Evolutionary conservation across 768 basidiomycete genomes (phyloP).

Genomic region (Calvatia gigantea): DNA sequence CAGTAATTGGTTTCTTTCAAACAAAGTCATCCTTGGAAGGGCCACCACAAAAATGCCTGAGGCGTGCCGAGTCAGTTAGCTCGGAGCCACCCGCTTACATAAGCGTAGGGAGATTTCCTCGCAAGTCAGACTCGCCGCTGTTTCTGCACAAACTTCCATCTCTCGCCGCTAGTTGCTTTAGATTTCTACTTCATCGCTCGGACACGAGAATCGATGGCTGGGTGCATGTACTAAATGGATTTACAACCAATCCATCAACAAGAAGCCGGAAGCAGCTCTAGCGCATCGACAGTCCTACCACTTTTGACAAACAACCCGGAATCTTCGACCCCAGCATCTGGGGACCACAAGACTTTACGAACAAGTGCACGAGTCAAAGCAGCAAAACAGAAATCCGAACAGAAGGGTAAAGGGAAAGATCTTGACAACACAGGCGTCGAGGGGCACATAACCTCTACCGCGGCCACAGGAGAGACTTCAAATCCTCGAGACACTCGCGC

Average conservation of each 20-base stretch:
- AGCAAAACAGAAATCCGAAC: conserved; percentile 67
- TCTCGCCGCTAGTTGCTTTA: conserved; percentile 25
- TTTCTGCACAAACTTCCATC: conserved; percentile 26
- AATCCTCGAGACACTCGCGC: conserved; percentile 41
- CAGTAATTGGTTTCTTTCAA: not conserved
- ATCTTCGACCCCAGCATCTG: conserved; percentile 33
- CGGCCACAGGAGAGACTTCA: conserved; percentile 29
- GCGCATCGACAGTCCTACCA: conserved; percentile 43
- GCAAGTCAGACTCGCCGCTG: conserved; percentile 25
- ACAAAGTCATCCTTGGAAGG: not conserved
- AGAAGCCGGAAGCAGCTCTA: conserved; percentile 71
- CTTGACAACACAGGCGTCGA: conserved; percentile 38
- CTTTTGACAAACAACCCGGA: conserved; percentile 36
- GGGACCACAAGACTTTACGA: conserved; percentile 54
- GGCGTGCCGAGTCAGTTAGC: conserved; percentile 8
- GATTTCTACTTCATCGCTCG: conserved; percentile 30
- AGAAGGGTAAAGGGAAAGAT: conserved; percentile 53
- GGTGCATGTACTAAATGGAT: conserved; percentile 89
- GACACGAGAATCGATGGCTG: conserved; percentile 74
- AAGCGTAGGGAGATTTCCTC: conserved; percentile 35
- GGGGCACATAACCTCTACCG: conserved; percentile 27
- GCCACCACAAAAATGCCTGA: not conserved
- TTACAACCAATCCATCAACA: conserved; percentile 69
- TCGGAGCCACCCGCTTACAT: conserved; percentile 34
- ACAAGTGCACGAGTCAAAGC: conserved; percentile 76